Evolutionary conservation across 2,329 filamentous ascomycete species (phyloP), one percentile per base, ranked within the genome.

Genomic region (Epichloe sp.): DNA sequence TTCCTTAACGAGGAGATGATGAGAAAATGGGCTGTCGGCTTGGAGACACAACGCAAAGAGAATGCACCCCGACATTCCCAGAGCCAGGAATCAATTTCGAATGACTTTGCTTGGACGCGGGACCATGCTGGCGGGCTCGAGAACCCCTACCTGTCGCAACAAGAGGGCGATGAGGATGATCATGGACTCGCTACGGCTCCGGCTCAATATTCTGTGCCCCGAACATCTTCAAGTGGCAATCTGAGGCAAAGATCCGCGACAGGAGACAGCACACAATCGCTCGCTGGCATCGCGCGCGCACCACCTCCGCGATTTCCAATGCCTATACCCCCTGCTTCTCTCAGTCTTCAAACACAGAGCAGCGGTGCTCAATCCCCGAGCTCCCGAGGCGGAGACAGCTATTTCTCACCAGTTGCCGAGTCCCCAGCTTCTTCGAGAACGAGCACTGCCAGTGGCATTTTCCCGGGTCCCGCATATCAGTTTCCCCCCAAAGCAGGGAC

Each of bases 1-100:
- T 97, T 96, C 66, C 78, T 80, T 48, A 93, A 91, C 54, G 93
- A 98, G 65, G 89, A 95, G 58, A 82, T 77, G 14, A 89, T 97
- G 83, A 90, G 85, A 68, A 95, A 91, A 64, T 98, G 93, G 93
- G 84, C 86, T 31, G 74, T 74, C 8, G 82, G 87, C 41, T 80
- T 96, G 26, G 86, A 95, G 57, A 75, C 71, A 2, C 90, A 95
- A 67, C 78, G 88, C 54, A 80, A 82, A 73, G 70, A 75, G 63
- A 75, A 79, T 60, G 65, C 75, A 55, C 63, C 77, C 56, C 65
- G 78, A 64, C 45, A 76, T 60, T 66, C 70, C 15, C 56, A 65
- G 31, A 73, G 67, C 60, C 67, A 73, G 3, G 72, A 77, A n/a
- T 65, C 73, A 47, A 53, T 71, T 1, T 79, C 83, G 0, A 82